Evolutionary conservation across 1,139 yeast genomes (phyloP).

Genomic region (Hanseniaspora uvarum): DNA sequence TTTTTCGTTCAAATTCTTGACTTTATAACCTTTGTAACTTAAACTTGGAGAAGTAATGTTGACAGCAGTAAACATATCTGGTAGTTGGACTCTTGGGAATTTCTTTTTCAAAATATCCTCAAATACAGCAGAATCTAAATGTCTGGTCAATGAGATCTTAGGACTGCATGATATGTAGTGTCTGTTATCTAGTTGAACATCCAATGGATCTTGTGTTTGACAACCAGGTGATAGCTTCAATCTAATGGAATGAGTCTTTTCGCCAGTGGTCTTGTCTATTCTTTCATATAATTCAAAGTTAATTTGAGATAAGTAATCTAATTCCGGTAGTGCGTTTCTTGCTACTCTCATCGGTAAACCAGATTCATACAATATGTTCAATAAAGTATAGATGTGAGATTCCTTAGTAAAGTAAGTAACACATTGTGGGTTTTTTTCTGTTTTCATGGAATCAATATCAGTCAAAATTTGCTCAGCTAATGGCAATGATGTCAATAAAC

Average conservation of each 20-base stretch:
- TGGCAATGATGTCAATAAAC: slow-evolving; percentile 86
- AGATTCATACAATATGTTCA: slow-evolving; percentile 87
- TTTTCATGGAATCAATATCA: slow-evolving; percentile 72
- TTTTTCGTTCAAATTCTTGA: background rate
- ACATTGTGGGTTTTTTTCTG: slow-evolving; percentile 68
- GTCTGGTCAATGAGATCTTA: slow-evolving; percentile 77
- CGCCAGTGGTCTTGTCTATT: slow-evolving; percentile 47
- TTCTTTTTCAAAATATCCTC: slow-evolving; percentile 71
- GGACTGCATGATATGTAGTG: slow-evolving; percentile 97
- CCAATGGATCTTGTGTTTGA: slow-evolving; percentile 93
- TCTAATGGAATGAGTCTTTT: slow-evolving; percentile 78
- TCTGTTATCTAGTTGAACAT: slow-evolving; percentile 89
- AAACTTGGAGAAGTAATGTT: slow-evolving; percentile 60
- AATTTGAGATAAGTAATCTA: slow-evolving; percentile 90
- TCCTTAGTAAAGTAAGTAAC: slow-evolving; percentile 92
- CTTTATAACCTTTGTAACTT: slow-evolving; percentile 24
- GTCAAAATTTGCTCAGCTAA: slow-evolving; percentile 76
- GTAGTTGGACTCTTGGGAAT: slow-evolving; percentile 78
- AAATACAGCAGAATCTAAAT: slow-evolving; percentile 83
- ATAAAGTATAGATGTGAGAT: slow-evolving; percentile 85
- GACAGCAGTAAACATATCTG: slow-evolving; percentile 86
- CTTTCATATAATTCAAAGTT: slow-evolving; percentile 87
- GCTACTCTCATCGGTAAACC: slow-evolving; percentile 90
- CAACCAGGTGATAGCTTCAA: slow-evolving; percentile 93
- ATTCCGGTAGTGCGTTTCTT: slow-evolving; percentile 88